These are phyloP conservation scores for Sclerotiophoma versabilis DNA, from an alignment of 2,329 filamentous ascomycete species.

Conservation along the genomic window DNA sequence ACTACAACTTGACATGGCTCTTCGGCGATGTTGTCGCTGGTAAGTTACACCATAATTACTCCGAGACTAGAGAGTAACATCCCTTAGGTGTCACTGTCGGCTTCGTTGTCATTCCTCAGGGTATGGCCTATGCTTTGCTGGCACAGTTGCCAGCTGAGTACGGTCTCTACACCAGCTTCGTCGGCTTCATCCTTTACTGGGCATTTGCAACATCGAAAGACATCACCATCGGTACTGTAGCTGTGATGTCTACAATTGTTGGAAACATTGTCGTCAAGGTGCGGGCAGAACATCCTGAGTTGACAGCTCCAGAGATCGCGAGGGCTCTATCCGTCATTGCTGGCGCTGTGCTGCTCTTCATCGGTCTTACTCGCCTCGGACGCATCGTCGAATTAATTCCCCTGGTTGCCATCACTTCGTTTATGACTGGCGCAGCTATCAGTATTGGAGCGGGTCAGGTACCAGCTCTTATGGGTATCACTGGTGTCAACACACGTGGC, in stretches of 20 bases:
- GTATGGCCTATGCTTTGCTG: conserved; percentile 91
- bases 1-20: conserved; percentile 92
- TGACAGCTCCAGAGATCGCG: conserved; percentile 66
- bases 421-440: conserved; percentile 97
- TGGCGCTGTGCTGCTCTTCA: conserved; percentile 78
- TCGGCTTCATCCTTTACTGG: conserved; percentile 95
- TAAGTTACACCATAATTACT: conserved; percentile 49
- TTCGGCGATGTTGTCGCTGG: conserved; percentile 87
- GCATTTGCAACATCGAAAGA: conserved; percentile 98
- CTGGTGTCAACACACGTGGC: conserved; percentile 74
- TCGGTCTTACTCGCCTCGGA: conserved; percentile 81
- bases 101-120: conserved; percentile 86
- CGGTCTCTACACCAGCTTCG: conserved; percentile 93
- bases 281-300: conserved; percentile 57
- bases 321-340: conserved; percentile 80
- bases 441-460: conserved; percentile 88
- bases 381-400: conserved; percentile 96
- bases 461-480: conserved; percentile 80
- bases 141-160: conserved; percentile 82
- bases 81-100: conserved; percentile 70
- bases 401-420: conserved; percentile 87
- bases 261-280: conserved; percentile 77
- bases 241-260: conserved; percentile 90
- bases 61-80: background rate
- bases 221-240: conserved; percentile 97